Evolutionary conservation across 2,329 filamentous ascomycete genomes (phyloP).

Genomic region (Penicillium sp.): DNA sequence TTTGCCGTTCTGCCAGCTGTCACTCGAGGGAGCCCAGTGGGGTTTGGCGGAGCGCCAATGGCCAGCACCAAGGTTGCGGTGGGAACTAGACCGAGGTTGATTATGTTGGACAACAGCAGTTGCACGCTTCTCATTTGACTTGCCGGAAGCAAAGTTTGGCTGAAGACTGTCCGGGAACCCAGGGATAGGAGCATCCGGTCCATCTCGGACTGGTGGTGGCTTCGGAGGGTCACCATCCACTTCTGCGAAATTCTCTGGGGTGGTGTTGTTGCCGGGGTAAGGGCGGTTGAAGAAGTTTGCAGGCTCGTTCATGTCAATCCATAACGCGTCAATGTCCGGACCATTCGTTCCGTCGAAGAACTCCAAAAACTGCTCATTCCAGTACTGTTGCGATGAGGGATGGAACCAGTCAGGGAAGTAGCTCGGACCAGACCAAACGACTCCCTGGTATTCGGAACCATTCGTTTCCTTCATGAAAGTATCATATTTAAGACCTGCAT

Average conservation of each 20-base stretch:
- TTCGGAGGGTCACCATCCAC: conserved; percentile 53
- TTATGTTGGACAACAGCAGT: conserved; percentile 5
- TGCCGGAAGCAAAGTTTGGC: conserved; percentile 42
- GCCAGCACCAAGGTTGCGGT: conserved; percentile 10
- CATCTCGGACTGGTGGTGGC: conserved; percentile 36
- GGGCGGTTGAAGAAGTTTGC: conserved; percentile 49
- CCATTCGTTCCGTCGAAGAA: conserved; percentile 66
- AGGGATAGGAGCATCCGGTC: conserved; percentile 61
- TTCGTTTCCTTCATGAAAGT: conserved; percentile 9
- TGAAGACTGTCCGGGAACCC: conserved; percentile 69
- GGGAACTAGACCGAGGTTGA: conserved; percentile 4
- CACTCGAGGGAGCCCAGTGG: not conserved
- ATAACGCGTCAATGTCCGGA: conserved; percentile 72
- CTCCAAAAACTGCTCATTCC: conserved; percentile 63
- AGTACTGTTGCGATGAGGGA: conserved; percentile 62
- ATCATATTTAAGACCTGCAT: conserved; percentile 12
- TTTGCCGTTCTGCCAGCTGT: conserved; percentile 29
- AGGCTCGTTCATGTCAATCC: conserved; percentile 69
- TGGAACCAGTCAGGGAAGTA: conserved; percentile 77
- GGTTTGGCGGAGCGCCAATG: conserved; percentile 8
- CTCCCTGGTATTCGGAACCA: conserved; percentile 44
- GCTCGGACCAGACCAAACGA: conserved; percentile 75
- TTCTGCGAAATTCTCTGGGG: conserved; percentile 51
- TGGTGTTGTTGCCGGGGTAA: conserved; percentile 53
- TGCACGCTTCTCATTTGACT: conserved; percentile 5